Conservation (phyloP, 768 basidiomycete species). For the Boletus coccyginus region DNA sequence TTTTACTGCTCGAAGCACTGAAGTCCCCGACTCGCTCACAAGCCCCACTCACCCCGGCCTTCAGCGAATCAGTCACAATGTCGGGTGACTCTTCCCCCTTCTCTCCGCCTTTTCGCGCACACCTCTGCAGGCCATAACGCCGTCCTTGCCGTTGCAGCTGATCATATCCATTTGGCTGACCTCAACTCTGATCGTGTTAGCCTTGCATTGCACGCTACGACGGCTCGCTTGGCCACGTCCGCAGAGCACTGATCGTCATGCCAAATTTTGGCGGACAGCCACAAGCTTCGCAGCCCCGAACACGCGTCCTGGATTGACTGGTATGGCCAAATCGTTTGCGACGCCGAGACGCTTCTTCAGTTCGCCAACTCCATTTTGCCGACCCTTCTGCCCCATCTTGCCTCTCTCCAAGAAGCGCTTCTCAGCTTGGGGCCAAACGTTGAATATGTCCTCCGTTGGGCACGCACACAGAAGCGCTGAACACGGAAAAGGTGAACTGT, state of each 20-base stretch:
- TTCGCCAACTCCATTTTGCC: slow-evolving; percentile 68
- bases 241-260: slow-evolving; percentile 54
- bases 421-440: slow-evolving; percentile 48
- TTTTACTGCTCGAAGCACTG: slow-evolving; percentile 30
- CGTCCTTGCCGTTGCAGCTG: slow-evolving; percentile 37
- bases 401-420: slow-evolving; percentile 64
- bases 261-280: slow-evolving; percentile 17
- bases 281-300: slow-evolving; percentile 25
- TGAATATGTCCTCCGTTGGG: slow-evolving; percentile 71
- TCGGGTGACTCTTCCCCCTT: slow-evolving; percentile 88
- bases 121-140: slow-evolving; percentile 46
- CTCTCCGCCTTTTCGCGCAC: slow-evolving; percentile 58
- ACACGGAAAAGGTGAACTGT: slow-evolving; percentile 37
- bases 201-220: slow-evolving; percentile 73
- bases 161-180: slow-evolving; percentile 46
- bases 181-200: slow-evolving; percentile 63
- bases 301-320: slow-evolving; percentile 83
- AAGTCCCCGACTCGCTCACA: slow-evolving; percentile 5
- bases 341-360: slow-evolving; percentile 53
- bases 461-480: slow-evolving; percentile 15
- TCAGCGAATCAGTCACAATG: slow-evolving; percentile 76
- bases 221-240: slow-evolving; percentile 81
- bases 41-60: background rate
- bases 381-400: slow-evolving; percentile 65
- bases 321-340: slow-evolving; percentile 75